phyloP scores from a whole-genome alignment of 495 filamentous ascomycete species.

The Aspergillus avenaceus region DNA sequence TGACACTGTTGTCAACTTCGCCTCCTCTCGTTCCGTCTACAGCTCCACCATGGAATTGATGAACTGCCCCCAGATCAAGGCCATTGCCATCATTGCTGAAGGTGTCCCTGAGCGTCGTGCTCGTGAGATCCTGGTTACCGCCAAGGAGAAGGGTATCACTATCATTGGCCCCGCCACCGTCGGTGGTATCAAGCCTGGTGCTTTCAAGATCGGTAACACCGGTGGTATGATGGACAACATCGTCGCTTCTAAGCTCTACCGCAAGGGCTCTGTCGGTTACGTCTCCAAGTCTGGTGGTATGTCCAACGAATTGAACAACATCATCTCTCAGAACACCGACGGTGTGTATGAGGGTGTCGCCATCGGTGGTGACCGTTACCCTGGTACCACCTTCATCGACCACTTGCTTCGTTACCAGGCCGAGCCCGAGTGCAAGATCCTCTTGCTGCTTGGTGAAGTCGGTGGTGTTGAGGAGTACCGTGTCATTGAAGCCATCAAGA shows the following conservation, averaged over 20 bases:
- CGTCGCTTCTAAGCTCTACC: slow-evolving; percentile 99
- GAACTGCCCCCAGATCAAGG: slow-evolving; percentile 94
- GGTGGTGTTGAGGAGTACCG: slow-evolving; percentile 99
- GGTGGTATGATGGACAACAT: slow-evolving; percentile 99
- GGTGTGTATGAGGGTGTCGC: slow-evolving; percentile 99
- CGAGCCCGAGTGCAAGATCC: slow-evolving; percentile 95
- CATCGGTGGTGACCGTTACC: slow-evolving; percentile 98
- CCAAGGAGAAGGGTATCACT: slow-evolving; percentile 96
- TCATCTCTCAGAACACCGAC: slow-evolving; percentile 89
- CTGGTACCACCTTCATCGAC: slow-evolving; percentile 98
- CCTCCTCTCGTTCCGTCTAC: slow-evolving; percentile 97
- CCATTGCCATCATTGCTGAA: slow-evolving; percentile 98
- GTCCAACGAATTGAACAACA: slow-evolving; percentile 99
- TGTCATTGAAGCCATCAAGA: slow-evolving; percentile 96
- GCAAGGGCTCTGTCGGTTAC: slow-evolving; percentile 95
- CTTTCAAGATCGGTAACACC: slow-evolving; percentile 99
- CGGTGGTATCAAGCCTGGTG: slow-evolving; percentile 98
- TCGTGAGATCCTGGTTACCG: slow-evolving; percentile 92
- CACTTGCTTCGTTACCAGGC: slow-evolving; percentile 92
- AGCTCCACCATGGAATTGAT: slow-evolving; percentile 97
- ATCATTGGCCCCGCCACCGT: slow-evolving; percentile 98
- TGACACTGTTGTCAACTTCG: slow-evolving; percentile 98
- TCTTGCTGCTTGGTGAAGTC: slow-evolving; percentile 93
- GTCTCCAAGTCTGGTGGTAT: slow-evolving; percentile 99
- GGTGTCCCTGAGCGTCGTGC: slow-evolving; percentile 98